A percentile compares a stretch with the other conserved stretches of the same genome.
Conservation (phyloP, 768 basidiomycete genomes). For the Asterophora lycoperdoides region DNA sequence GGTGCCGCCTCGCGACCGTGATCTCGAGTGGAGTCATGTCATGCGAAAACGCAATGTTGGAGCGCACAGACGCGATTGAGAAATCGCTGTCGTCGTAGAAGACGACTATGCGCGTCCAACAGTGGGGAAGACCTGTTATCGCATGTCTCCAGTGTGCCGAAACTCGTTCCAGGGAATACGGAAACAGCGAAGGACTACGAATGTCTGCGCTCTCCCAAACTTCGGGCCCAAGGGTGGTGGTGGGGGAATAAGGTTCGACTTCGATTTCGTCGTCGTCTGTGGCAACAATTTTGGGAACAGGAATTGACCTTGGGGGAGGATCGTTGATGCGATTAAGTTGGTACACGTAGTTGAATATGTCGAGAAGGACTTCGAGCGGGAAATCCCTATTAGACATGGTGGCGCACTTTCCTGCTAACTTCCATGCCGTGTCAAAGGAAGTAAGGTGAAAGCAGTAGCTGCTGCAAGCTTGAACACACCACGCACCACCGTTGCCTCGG, state of each 20-base stretch:
- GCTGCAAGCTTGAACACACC: too few relatives aligned
- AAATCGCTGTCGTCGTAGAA: neutral
- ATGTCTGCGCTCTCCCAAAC: neutral
- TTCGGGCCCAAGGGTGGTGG: too few relatives aligned
- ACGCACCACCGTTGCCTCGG: too few relatives aligned
- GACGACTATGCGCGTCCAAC: conserved; percentile 1
- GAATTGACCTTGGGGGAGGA: neutral
- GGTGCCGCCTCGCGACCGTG: neutral
- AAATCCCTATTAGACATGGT: neutral
- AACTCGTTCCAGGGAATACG: neutral
- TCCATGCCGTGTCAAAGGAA: too few relatives aligned
- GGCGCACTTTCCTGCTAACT: too few relatives aligned
- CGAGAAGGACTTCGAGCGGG: conserved; percentile 1
- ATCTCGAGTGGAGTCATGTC: neutral
- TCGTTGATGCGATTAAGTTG: neutral
- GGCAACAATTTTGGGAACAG: neutral
- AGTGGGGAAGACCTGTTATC: neutral
- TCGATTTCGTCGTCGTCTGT: too few relatives aligned
- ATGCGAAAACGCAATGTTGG: neutral
- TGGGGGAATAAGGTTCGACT: too few relatives aligned
- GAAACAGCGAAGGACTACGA: neutral
- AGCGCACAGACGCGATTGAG: neutral
- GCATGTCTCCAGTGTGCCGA: neutral
- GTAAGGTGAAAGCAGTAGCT: too few relatives aligned
- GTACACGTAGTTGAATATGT: conserved; percentile 4